These are phyloP conservation scores for Plantago coronopus DNA, from an alignment of 305 asterid genomes.

Conservation along the genomic window DNA sequence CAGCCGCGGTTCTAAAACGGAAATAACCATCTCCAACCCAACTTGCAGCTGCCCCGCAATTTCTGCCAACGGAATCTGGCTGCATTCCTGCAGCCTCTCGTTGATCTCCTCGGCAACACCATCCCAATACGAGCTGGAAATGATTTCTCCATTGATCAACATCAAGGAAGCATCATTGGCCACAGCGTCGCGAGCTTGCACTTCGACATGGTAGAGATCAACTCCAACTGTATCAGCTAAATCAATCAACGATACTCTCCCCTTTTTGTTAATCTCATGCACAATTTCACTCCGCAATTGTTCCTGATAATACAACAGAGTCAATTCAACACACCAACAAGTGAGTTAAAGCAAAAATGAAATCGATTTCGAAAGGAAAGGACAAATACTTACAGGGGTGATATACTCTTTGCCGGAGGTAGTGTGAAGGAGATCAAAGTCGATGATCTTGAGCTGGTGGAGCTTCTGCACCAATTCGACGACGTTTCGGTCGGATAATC, in stretches of 20 bases:
- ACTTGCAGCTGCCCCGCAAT: conserved; percentile 91
- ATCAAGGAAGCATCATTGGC: conserved; percentile 60
- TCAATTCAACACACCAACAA: conserved; percentile 15
- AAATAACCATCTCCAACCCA: conserved; percentile 70
- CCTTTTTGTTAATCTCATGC: conserved; percentile 57
- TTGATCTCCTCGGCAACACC: conserved; percentile 82
- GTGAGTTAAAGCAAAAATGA: conserved; percentile 4
- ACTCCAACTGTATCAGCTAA: conserved; percentile 72
- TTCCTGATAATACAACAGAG: conserved; percentile 46
- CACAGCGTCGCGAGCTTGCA: conserved; percentile 67
- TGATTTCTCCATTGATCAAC: conserved; percentile 87
- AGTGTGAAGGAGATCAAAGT: conserved; percentile 94
- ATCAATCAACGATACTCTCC: conserved; percentile 84
- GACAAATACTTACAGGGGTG: conserved; percentile 73
- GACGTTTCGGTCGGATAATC: conserved; percentile 73
- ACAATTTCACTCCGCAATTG: conserved; percentile 82
- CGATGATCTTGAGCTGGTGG: conserved; percentile 73
- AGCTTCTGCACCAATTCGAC: conserved; percentile 91
- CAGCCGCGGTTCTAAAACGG: conserved; percentile 77
- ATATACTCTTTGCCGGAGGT: conserved; percentile 89
- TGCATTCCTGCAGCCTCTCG: conserved; percentile 91
- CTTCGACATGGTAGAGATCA: conserved; percentile 87
- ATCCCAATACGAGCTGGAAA: conserved; percentile 83
- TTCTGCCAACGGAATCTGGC: conserved; percentile 93
- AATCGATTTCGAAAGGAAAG: background rate